Conservation (phyloP, 2,329 filamentous ascomycete genomes). For the Talaromyces amestolkiae region DNA sequence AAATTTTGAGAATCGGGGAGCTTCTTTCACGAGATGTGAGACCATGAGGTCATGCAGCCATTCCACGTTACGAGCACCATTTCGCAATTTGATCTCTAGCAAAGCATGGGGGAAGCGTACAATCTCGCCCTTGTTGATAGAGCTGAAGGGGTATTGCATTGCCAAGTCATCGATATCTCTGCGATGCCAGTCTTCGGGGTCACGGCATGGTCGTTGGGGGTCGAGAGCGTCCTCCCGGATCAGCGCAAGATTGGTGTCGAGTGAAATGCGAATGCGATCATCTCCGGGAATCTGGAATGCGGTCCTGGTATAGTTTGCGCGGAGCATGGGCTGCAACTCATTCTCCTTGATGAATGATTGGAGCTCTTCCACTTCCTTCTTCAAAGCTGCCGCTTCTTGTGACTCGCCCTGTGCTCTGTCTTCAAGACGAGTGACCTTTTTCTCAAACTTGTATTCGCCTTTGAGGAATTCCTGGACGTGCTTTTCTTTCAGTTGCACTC, state of each 20-base stretch:
- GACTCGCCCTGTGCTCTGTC: slow-evolving; percentile 68
- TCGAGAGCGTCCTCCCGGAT: slow-evolving; percentile 77
- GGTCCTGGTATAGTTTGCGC: slow-evolving; percentile 89
- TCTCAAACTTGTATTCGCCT: slow-evolving; percentile 88
- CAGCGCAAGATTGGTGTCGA: slow-evolving; percentile 88
- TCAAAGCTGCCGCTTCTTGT: slow-evolving; percentile 66
- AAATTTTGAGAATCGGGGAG: slow-evolving; percentile 93
- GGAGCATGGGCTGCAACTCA: slow-evolving; percentile 76
- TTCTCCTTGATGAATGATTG: slow-evolving; percentile 76
- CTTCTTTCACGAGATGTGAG: slow-evolving; percentile 86
- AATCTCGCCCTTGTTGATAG: slow-evolving; percentile 87
- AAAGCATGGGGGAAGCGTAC: slow-evolving; percentile 86
- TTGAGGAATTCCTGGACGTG: slow-evolving; percentile 85
- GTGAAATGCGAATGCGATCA: slow-evolving; percentile 82
- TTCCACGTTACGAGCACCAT: slow-evolving; percentile 62
- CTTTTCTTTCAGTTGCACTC: slow-evolving; percentile 87
- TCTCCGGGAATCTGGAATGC: slow-evolving; percentile 96
- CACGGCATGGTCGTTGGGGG: slow-evolving; percentile 77
- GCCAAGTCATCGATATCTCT: slow-evolving; percentile 78
- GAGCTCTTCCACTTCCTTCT: slow-evolving; percentile 70
- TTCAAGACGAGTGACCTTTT: slow-evolving; percentile 78
- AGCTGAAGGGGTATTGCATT: slow-evolving; percentile 83
- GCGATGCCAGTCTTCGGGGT: slow-evolving; percentile 86
- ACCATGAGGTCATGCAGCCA: slow-evolving; percentile 92
- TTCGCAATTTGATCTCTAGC: slow-evolving; percentile 84